phyloP scores from a whole-genome alignment of 2,329 filamentous ascomycete species.

The Graphiopsis chlorocephala region DNA sequence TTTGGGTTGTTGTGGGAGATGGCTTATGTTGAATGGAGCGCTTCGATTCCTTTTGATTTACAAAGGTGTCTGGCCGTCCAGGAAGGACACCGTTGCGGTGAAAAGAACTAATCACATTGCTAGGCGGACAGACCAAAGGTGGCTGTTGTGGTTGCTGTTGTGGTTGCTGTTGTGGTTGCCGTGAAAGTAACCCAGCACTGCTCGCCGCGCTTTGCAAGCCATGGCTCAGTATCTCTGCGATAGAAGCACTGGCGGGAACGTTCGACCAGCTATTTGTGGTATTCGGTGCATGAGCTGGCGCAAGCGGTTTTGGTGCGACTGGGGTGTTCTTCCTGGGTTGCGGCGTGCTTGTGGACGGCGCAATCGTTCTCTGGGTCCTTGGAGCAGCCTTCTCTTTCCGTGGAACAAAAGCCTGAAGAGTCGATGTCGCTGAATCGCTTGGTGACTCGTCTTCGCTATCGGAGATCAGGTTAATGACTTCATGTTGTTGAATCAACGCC shows the following conservation, averaged over 20 bases:
- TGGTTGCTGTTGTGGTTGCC: neutral
- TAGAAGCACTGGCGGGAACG: neutral
- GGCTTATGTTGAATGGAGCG: neutral
- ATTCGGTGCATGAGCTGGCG: neutral
- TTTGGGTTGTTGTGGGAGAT: neutral
- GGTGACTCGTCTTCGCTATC: constrained; percentile 17
- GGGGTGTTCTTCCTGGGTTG: neutral
- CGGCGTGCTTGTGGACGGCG: neutral
- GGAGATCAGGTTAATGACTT: constrained; percentile 13
- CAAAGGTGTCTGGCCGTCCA: neutral
- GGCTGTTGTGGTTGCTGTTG: neutral
- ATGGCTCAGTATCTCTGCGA: neutral
- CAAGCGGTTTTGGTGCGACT: neutral
- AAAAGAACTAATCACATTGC: neutral
- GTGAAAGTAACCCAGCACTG: neutral
- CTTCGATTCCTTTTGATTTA: neutral
- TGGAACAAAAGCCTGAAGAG: constrained; percentile 16
- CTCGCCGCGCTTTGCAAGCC: neutral
- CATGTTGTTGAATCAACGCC: neutral
- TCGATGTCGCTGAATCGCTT: constrained; percentile 4
- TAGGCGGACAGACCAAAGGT: neutral
- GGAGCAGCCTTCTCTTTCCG: constrained; percentile 17
- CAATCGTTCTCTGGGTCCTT: neutral
- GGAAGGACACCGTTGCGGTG: neutral
- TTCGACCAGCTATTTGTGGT: neutral